phyloP scores from a whole-genome alignment of 2,329 filamentous ascomycete genomes.

The Monosporascus sp. region DNA sequence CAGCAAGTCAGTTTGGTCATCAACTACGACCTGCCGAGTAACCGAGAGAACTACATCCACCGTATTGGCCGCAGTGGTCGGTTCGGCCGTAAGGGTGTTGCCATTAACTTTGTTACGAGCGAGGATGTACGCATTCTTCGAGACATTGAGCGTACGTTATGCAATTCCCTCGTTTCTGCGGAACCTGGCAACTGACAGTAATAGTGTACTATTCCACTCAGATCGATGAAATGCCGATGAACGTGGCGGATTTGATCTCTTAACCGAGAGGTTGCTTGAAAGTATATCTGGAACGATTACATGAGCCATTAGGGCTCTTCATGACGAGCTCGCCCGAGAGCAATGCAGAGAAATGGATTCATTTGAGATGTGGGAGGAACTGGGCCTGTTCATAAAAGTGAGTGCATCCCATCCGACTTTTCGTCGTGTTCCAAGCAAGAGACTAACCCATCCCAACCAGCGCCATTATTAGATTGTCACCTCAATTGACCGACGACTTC shows the following conservation, averaged over 20 bases:
- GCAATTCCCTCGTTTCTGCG: not conserved
- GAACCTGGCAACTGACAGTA: not conserved
- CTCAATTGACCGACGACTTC: too few species aligned
- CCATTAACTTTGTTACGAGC: slow-evolving; percentile 98
- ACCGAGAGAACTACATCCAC: slow-evolving; percentile 99
- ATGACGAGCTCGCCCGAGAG: not conserved
- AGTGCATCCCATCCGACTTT: slow-evolving; percentile 4
- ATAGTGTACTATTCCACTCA: slow-evolving; percentile 91
- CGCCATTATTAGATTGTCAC: not conserved
- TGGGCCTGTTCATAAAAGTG: slow-evolving; percentile 24
- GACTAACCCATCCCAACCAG: not conserved
- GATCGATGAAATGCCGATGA: slow-evolving; percentile 99
- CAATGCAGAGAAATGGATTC: not conserved
- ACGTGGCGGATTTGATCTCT: slow-evolving; percentile 62
- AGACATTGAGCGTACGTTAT: slow-evolving; percentile 80
- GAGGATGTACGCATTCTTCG: slow-evolving; percentile 96
- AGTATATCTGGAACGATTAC: not conserved
- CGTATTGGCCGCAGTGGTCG: slow-evolving; percentile 92
- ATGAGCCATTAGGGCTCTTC: slow-evolving; percentile 2
- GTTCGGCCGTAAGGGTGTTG: slow-evolving; percentile 96
- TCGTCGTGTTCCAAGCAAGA: not conserved
- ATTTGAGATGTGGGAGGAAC: slow-evolving; percentile 23
- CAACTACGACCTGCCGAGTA: slow-evolving; percentile 97
- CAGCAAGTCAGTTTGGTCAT: slow-evolving; percentile 98
- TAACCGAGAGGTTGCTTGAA: slow-evolving; percentile 24